phyloP scores from a whole-genome alignment of 192 early-diverging fungal genomes.

The Chytriomyces confervae region DNA sequence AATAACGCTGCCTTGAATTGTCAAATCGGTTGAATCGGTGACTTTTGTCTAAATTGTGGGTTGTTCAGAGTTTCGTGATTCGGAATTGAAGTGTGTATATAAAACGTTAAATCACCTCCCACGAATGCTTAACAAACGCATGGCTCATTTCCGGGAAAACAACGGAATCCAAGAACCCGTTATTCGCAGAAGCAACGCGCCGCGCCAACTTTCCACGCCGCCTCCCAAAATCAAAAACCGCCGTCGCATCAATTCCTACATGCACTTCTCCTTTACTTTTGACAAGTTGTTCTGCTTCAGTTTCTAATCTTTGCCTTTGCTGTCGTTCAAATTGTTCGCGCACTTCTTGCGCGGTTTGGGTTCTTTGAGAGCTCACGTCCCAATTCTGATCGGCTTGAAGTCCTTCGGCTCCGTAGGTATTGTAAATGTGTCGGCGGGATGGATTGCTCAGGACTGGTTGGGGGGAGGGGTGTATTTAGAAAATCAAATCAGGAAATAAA shows the following conservation, averaged over 20 bases:
- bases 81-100: not conserved
- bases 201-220: not conserved
- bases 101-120: constrained; percentile 48
- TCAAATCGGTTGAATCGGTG: constrained; percentile 40
- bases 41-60: constrained; percentile 46
- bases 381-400: constrained; percentile 42
- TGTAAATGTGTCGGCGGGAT: constrained; percentile 60
- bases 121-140: constrained; percentile 59
- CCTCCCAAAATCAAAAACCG: constrained; percentile 44
- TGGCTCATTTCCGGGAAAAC: constrained; percentile 45
- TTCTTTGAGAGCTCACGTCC: constrained; percentile 50
- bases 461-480: no score
- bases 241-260: constrained; percentile 55
- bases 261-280: constrained; percentile 59
- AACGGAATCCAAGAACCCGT: constrained; percentile 6
- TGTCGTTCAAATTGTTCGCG: constrained; percentile 56
- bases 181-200: constrained; percentile 5
- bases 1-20: constrained; percentile 50
- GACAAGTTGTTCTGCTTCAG: constrained; percentile 51
- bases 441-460: constrained; percentile 53
- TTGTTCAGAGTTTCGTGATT: not conserved
- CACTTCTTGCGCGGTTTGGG: constrained; percentile 37
- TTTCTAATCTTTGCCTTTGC: constrained; percentile 37
- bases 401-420: constrained; percentile 57
- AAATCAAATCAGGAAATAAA: constrained; percentile 2